Conservation (phyloP, 2,329 filamentous ascomycete species). For the Parastagonospora avenae region DNA sequence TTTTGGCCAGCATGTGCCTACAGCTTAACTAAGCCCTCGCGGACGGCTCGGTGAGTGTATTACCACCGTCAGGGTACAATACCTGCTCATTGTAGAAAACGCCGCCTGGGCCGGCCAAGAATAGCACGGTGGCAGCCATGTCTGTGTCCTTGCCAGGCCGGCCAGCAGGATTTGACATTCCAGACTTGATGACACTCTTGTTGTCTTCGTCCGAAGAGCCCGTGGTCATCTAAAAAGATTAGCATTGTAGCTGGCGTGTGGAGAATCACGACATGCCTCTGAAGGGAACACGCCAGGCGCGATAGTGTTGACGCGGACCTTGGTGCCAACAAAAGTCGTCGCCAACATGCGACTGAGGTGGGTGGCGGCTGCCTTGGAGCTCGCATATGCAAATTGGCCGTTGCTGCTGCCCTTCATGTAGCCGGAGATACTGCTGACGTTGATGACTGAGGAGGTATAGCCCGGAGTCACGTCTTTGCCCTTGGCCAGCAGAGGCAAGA, state of each 20-base stretch:
- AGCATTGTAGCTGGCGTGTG: not conserved
- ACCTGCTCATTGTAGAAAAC: constrained; percentile 61
- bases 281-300: constrained; percentile 53
- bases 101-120: constrained; percentile 58
- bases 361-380: constrained; percentile 56
- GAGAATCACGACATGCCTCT: constrained; percentile 22
- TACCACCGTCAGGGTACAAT: constrained; percentile 56
- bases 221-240: constrained; percentile 52
- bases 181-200: constrained; percentile 52
- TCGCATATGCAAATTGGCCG: constrained; percentile 60
- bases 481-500: constrained; percentile 60
- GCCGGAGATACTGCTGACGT: constrained; percentile 59
- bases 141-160: constrained; percentile 49
- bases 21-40: constrained; percentile 8
- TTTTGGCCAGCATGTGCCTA: no score
- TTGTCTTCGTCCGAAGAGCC: constrained; percentile 53
- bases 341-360: constrained; percentile 55
- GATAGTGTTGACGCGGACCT: constrained; percentile 52
- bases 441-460: constrained; percentile 58
- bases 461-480: constrained; percentile 53
- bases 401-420: constrained; percentile 54
- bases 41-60: constrained; percentile 15
- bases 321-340: constrained; percentile 50
- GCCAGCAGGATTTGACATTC: constrained; percentile 52
- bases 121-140: constrained; percentile 47